Base-by-base conservation (phyloP, 2,329 filamentous ascomycete species). In the Pyrenophora tritici-repentis region DNA sequence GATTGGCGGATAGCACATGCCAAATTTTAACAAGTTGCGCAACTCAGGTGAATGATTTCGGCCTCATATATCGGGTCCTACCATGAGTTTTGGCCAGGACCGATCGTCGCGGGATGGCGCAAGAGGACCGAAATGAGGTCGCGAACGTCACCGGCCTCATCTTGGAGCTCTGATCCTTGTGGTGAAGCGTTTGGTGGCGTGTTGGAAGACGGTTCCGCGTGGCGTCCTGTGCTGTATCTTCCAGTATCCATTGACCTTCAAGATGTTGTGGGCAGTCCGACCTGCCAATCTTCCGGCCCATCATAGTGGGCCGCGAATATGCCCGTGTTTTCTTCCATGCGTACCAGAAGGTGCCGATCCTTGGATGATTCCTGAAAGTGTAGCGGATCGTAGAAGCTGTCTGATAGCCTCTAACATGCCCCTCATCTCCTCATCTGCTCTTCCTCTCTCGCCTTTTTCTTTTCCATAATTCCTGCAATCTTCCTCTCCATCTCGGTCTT, bases 401-500 rank as follows among this genome's bases (percentile, higher is more conserved):
- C 5, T 13, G 6, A 4, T 13, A 7, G 20, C 2, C 2, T 6
- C 26, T 7, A 14, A 32, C 26, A 9, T 12, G 3, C 14, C 22
- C 35, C 24, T 65, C 58, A 65, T 45, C 47, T 60, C 37, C 45
- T 42, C 5, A 36, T 36, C 12, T 50, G 35, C 34, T 42, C 56
- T 16, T 59, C 32, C 35, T 55, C 59, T 50, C 59, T 60, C 18
- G 41, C 53, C 38, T 18, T 53, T 41, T 45, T 49, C 14, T 57
- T 61, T 24, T 66, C 62, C 6, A 50, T 38, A 16, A 70, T 62
- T 12, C 42, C 50, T 5, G 58, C 73, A 45, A 86, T 79, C 65
- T 86, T 86, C 56, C 71, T 77, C 65, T 86, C 80, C 43, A 87
- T 63, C 41, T 79, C 79, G 6, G 74, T 73, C 66, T 76, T 82